Evolutionary conservation across 345 rosid genomes (phyloP).

Genomic region (Excoecaria cochinchinensis): DNA sequence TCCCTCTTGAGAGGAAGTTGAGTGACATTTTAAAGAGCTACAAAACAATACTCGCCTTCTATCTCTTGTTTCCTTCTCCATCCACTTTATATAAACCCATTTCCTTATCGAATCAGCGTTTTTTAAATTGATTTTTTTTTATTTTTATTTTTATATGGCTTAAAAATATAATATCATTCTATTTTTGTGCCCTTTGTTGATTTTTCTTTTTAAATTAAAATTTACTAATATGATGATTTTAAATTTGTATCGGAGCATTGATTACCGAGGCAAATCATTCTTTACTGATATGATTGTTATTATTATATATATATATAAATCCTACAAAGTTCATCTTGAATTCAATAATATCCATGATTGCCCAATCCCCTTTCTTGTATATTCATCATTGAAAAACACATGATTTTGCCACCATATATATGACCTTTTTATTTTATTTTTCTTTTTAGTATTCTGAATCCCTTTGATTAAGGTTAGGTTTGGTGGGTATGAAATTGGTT

Average conservation of each 20-base stretch:
- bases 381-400: neutral
- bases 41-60: constrained; percentile 28
- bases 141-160: too few species aligned
- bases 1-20: neutral
- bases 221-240: too few species aligned
- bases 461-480: constrained; percentile 11
- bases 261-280: too few species aligned
- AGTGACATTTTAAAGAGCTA: neutral
- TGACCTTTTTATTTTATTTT: too few species aligned
- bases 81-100: neutral
- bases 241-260: too few species aligned
- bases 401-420: neutral
- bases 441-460: neutral
- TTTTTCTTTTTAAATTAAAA: too few species aligned
- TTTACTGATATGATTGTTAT: too few species aligned
- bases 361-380: neutral
- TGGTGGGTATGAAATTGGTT: constrained; percentile 8
- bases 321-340: neutral
- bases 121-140: too few species aligned
- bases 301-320: too few species aligned
- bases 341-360: neutral
- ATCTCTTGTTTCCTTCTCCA: constrained; percentile 18
- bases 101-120: too few species aligned
- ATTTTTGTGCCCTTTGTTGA: too few species aligned
- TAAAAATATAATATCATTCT: too few species aligned